Conservation (phyloP, 176 grass and related monocot species). For the Paspalum vaginatum region DNA sequence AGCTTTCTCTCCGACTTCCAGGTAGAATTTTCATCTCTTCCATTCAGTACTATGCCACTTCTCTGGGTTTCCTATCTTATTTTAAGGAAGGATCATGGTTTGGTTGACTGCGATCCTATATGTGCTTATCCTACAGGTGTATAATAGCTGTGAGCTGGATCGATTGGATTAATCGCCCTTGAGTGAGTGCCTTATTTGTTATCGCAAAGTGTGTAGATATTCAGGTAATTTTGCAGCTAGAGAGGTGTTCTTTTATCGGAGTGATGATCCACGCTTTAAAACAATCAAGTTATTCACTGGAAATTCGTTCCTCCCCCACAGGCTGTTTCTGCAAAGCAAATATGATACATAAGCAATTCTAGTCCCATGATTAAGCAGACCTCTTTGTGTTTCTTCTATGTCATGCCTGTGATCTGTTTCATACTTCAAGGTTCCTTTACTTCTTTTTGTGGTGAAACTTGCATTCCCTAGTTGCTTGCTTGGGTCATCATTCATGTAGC, state of each 20-base stretch:
- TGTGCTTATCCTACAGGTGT: conserved; percentile 47
- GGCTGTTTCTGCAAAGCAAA: conserved; percentile 41
- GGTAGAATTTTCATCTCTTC: not conserved
- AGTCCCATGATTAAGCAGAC: conserved; percentile 12
- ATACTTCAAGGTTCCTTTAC: not conserved
- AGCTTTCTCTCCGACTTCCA: conserved; percentile 26
- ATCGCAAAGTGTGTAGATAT: conserved; percentile 70
- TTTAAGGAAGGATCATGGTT: not conserved
- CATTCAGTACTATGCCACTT: not conserved
- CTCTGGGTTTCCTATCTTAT: not conserved
- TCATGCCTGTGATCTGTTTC: not conserved
- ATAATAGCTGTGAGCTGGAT: conserved; percentile 49
- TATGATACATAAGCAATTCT: conserved; percentile 34
- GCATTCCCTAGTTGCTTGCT: not conserved
- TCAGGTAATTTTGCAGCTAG: conserved; percentile 55
- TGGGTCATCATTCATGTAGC: conserved; percentile 9
- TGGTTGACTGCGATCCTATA: not conserved
- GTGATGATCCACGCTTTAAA: conserved; percentile 42
- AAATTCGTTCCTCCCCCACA: conserved; percentile 38
- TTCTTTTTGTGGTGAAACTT: not conserved
- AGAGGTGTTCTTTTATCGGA: conserved; percentile 40
- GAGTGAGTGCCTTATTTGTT: conserved; percentile 57
- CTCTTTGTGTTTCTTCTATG: conserved; percentile 7
- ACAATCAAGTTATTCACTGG: conserved; percentile 25
- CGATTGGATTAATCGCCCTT: conserved; percentile 32